These are phyloP conservation scores for Brettanomyces nanus DNA, from an alignment of 805 yeast genomes.

Conservation along the genomic window DNA sequence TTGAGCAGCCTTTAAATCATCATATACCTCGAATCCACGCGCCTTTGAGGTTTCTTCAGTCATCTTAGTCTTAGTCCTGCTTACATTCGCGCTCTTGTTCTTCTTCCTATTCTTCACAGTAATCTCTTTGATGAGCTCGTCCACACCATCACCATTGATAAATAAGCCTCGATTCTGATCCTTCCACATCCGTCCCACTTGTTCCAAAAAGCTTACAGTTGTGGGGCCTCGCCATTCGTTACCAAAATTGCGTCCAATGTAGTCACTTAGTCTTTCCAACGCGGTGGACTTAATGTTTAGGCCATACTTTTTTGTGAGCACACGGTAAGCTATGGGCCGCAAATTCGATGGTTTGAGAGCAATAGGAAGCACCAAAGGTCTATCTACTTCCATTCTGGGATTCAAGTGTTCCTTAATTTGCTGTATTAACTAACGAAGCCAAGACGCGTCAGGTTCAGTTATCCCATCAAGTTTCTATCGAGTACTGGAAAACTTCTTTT, in stretches of 20 bases:
- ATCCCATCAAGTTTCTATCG: too few species aligned
- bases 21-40: conserved; percentile 9
- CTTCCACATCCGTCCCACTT: conserved; percentile 77
- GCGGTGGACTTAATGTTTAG: conserved; percentile 85
- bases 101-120: conserved; percentile 9
- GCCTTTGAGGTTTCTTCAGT: conserved; percentile 9
- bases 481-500: too few species aligned
- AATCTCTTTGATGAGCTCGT: conserved; percentile 53
- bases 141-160: conserved; percentile 66
- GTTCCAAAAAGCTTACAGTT: conserved; percentile 62
- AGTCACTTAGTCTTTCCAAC: conserved; percentile 60
- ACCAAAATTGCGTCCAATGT: conserved; percentile 71
- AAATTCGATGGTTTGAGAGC: conserved; percentile 71
- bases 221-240: conserved; percentile 72
- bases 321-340: conserved; percentile 86
- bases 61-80: conserved; percentile 3
- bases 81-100: conserved; percentile 11
- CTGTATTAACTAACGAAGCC: too few species aligned
- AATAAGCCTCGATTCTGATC: conserved; percentile 83
- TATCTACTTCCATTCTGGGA: conserved; percentile 13
- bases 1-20: too few species aligned
- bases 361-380: conserved; percentile 57
- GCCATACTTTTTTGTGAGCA: conserved; percentile 87
- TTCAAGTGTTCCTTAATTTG: too few species aligned
- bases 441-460: too few species aligned